Conservation (phyloP, 331 rosid species). For the Erythrophleum ivorense region DNA sequence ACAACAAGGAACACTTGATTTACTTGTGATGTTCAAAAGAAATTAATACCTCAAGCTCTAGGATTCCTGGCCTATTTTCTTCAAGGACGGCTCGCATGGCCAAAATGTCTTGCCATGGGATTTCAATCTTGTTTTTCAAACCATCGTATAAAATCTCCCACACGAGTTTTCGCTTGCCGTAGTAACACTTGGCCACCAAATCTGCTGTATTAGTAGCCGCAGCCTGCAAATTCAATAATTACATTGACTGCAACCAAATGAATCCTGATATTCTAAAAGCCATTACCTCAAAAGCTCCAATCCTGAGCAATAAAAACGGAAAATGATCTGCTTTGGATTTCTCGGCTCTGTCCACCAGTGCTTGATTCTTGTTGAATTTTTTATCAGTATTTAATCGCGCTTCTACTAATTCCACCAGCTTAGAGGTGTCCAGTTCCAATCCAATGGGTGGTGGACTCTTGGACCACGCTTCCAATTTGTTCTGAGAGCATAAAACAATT, state of each 20-base stretch:
- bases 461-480: too few relatives aligned
- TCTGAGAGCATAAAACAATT: too few relatives aligned
- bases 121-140: conserved; percentile 67
- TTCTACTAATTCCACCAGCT: neutral
- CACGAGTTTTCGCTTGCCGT: conserved; percentile 51
- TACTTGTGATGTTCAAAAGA: too few relatives aligned
- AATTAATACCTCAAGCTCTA: conserved; percentile 55
- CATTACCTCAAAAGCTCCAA: neutral
- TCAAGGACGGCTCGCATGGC: conserved; percentile 46
- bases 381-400: too few relatives aligned
- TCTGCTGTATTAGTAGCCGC: conserved; percentile 42
- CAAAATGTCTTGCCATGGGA: conserved; percentile 52
- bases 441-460: conserved; percentile 38
- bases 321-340: neutral
- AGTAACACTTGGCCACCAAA: conserved; percentile 69
- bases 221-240: conserved; percentile 15
- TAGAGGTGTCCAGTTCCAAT: conserved; percentile 32
- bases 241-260: neutral
- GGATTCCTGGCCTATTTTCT: conserved; percentile 48
- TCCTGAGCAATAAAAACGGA: neutral
- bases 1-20: too few relatives aligned
- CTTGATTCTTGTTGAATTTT: too few relatives aligned
- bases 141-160: conserved; percentile 68
- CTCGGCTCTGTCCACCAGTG: neutral
- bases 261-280: neutral